Conservation (phyloP, 805 yeast genomes). For the Candida pseudoglaebosa region DNA sequence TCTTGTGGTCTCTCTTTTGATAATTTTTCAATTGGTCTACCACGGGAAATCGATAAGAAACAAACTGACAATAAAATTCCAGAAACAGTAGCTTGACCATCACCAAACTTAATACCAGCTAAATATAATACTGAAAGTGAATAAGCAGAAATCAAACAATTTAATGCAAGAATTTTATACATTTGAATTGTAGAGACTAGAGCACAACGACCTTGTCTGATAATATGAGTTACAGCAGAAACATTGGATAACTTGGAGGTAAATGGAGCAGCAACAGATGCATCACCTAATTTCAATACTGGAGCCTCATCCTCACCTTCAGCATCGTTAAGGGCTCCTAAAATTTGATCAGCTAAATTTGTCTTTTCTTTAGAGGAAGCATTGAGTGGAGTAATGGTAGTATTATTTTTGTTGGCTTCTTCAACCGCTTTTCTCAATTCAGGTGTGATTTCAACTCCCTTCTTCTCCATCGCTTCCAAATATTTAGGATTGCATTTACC, state of each 20-base stretch:
- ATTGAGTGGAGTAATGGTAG: slow-evolving; percentile 29
- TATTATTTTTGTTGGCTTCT: slow-evolving; percentile 36
- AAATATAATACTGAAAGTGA: slow-evolving; percentile 89
- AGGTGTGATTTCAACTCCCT: slow-evolving; percentile 75
- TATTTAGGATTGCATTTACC: slow-evolving; percentile 90
- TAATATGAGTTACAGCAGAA: slow-evolving; percentile 84
- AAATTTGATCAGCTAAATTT: slow-evolving; percentile 55
- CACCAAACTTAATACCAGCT: slow-evolving; percentile 98
- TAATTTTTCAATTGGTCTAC: slow-evolving; percentile 82
- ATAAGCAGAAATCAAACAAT: slow-evolving; percentile 95
- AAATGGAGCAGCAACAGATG: slow-evolving; percentile 98
- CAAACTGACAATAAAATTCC: slow-evolving; percentile 90
- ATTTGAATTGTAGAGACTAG: slow-evolving; percentile 95
- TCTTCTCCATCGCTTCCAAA: slow-evolving; percentile 76
- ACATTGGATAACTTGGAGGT: slow-evolving; percentile 93
- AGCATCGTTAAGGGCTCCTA: slow-evolving; percentile 48
- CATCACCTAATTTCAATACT: slow-evolving; percentile 91
- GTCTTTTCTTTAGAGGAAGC: slow-evolving; percentile 24
- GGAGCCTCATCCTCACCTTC: slow-evolving; percentile 87
- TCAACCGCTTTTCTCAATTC: slow-evolving; percentile 63
- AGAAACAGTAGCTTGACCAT: slow-evolving; percentile 96
- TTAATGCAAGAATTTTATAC: slow-evolving; percentile 96
- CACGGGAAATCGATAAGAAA: slow-evolving; percentile 92
- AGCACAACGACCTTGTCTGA: slow-evolving; percentile 98
- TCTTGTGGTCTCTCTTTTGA: slow-evolving; percentile 96